These are phyloP conservation scores for Phytophthora pseudosyringae DNA, from an alignment of 352 stramenopile genomes.

Conservation along the genomic window DNA sequence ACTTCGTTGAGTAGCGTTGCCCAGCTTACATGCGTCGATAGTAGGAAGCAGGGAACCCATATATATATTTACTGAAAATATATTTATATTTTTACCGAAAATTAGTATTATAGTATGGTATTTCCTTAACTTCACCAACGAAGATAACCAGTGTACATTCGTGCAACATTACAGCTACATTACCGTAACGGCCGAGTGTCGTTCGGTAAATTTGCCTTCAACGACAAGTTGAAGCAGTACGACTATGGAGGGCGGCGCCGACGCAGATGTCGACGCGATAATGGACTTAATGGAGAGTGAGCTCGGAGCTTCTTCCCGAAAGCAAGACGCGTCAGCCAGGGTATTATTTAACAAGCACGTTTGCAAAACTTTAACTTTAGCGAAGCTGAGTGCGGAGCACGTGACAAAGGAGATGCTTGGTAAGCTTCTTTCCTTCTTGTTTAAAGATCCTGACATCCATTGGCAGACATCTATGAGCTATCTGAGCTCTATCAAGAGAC, in stretches of 20 bases:
- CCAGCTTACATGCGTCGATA: slow-evolving; percentile 25
- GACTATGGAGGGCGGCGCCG: not conserved
- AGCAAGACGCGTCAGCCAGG: not conserved
- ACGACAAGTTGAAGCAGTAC: not conserved
- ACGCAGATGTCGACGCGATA: not conserved
- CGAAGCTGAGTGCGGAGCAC: no score
- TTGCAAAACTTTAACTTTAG: not conserved
- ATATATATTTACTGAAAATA: no score
- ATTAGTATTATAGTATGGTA: not conserved
- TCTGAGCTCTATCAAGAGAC: slow-evolving; percentile 13
- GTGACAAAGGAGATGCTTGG: no score
- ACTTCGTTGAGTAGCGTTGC: slow-evolving; percentile 21
- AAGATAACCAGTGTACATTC: no score
- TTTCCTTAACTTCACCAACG: not conserved
- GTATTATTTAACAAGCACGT: no score
- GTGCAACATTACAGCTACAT: not conserved
- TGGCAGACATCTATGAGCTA: slow-evolving; percentile 13
- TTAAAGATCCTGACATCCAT: not conserved
- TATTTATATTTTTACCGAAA: no score
- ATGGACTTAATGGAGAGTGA: not conserved
- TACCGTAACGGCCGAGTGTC: no score
- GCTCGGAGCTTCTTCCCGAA: not conserved
- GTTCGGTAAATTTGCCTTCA: not conserved
- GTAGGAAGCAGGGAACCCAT: no score
- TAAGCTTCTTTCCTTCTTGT: not conserved